Percentiles rank a stretch among this genome's conserved stretches.
phyloP scores from a whole-genome alignment of 768 basidiomycete species.

The Pulveroboletus sp. region DNA sequence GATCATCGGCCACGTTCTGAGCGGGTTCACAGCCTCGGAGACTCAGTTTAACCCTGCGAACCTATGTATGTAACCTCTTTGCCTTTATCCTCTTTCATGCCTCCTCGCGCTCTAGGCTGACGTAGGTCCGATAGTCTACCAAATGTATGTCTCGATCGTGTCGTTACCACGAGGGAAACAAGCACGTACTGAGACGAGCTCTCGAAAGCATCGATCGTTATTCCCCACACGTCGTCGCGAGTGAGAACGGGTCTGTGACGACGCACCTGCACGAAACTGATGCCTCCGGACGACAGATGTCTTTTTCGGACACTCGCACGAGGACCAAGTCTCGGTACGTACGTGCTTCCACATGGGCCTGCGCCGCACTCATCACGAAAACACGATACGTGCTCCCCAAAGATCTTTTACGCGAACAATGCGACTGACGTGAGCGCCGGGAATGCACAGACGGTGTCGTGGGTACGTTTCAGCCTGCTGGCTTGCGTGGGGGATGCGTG shows the following conservation, averaged over 20 bases:
- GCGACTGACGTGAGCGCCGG: slow-evolving; percentile 51
- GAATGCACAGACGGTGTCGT: slow-evolving; percentile 48
- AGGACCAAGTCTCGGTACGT: slow-evolving; percentile 57
- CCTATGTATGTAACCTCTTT: slow-evolving; percentile 33
- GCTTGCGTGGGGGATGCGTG: neutral
- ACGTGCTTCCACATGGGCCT: neutral
- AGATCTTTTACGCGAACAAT: slow-evolving; percentile 73
- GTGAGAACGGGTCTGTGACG: slow-evolving; percentile 23
- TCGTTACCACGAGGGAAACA: neutral
- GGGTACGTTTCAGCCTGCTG: slow-evolving; percentile 30
- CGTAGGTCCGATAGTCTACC: slow-evolving; percentile 34
- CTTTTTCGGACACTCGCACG: slow-evolving; percentile 71
- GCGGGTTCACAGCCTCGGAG: slow-evolving; percentile 43
- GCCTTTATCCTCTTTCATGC: neutral
- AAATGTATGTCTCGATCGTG: slow-evolving; percentile 32
- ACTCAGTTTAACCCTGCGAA: slow-evolving; percentile 40
- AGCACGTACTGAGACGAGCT: neutral
- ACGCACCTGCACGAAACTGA: neutral
- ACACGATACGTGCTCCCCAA: neutral
- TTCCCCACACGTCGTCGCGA: slow-evolving; percentile 45
- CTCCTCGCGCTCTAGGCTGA: neutral
- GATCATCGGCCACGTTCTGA: slow-evolving; percentile 48
- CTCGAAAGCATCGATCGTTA: slow-evolving; percentile 39
- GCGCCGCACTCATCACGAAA: neutral
- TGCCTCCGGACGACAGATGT: slow-evolving; percentile 37